A percentile compares a stretch with the other conserved stretches of the same genome.
Conservation (phyloP, 768 basidiomycete genomes). For the Nevesoporus exiguus region DNA sequence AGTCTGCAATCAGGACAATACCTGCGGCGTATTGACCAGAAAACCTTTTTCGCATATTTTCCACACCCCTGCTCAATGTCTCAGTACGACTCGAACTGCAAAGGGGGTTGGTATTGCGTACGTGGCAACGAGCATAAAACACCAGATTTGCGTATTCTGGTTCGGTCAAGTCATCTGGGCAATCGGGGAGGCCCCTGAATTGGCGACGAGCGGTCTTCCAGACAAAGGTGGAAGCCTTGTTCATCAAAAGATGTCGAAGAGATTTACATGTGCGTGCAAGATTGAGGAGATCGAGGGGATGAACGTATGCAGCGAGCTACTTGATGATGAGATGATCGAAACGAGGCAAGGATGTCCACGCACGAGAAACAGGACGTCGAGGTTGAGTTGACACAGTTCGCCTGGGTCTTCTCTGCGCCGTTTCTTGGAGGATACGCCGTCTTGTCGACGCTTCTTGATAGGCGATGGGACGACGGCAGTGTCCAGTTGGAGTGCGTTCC, state of each 20-base stretch:
- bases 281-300: not conserved
- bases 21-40: not conserved
- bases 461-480: not conserved
- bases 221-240: conserved; percentile 26
- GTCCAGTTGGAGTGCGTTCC: not conserved
- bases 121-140: not conserved
- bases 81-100: not conserved
- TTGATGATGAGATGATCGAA: not conserved
- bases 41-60: not conserved
- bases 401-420: not conserved
- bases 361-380: not conserved
- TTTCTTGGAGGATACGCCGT: not conserved
- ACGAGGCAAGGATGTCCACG: not conserved
- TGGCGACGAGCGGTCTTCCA: conserved; percentile 28
- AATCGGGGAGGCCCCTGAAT: conserved; percentile 35
- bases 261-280: conserved; percentile 5
- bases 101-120: not conserved
- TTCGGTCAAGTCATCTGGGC: conserved; percentile 26
- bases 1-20: conserved; percentile 8
- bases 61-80: not conserved
- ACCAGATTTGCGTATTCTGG: conserved; percentile 23
- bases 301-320: not conserved
- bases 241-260: conserved; percentile 27
- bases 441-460: not conserved
- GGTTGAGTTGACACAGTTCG: not conserved